Base-by-base conservation (phyloP, 371 early-diverging fungal species). In the Vairimorpha apis region DNA sequence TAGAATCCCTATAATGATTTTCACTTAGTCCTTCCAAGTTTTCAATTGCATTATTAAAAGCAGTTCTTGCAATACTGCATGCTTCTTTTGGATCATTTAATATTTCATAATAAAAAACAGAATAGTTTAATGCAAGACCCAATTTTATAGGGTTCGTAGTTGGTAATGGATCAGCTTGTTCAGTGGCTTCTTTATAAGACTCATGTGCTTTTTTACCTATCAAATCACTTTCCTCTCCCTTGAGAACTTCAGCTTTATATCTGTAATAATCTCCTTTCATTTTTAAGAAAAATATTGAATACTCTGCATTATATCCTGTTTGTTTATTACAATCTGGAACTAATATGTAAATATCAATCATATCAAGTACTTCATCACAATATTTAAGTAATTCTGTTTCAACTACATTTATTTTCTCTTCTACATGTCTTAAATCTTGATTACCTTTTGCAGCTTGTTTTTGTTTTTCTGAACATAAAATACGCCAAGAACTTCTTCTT, bases 191-290 rank as follows among this genome's bases (percentile, higher is more conserved):
- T 87, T 92, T 91, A 89, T 98, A 98, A 45, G 94, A 91, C 62
- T 90, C 89, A 80, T 92, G 89, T 47, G 96, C 92, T 77, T 87
- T 82, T 64, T 89, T 87, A 7, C 92, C 89, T 8, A 88, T 69
- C n/a, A 68, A 88, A 85, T 90, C 88, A 79, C 94, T 89, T 78
- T 87, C 86, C 53, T 90, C 91, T 53, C 88, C 90, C 45, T 87
- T 83, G 76, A 90, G 86, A 83, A 96, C 94, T 86, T 98, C 98
- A 72, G 98, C 96, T 69, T 95, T 89, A 85, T 98, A 98, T 80
- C 98, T 90, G 87, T 91, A 91, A 87, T 98, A 98, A 84, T 98
- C 98, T 69, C 96, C 98, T 88, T 92, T 95, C 98, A 97, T 96
- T 88, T 97, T 96, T 87, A 91, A 89, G 86, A 95, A 96, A 84